Conservation (phyloP, 805 yeast species). For the Ogataea philodendri region DNA sequence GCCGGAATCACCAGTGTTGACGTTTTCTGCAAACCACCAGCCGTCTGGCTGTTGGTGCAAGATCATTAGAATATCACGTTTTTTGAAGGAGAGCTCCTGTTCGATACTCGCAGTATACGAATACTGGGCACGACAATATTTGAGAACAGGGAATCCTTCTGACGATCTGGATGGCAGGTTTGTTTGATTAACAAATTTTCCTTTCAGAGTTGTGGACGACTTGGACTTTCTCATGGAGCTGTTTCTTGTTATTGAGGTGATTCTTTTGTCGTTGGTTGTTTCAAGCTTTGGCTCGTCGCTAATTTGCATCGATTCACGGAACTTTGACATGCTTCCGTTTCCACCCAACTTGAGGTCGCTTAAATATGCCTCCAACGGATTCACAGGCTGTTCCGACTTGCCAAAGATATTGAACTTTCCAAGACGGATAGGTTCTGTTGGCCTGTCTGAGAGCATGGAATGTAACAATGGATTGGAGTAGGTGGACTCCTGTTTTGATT, state of each 20-base stretch:
- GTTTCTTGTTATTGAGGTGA: slow-evolving; percentile 5
- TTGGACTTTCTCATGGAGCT: slow-evolving; percentile 29
- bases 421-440: slow-evolving; percentile 19
- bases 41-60: slow-evolving; percentile 63
- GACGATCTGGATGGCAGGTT: slow-evolving; percentile 47
- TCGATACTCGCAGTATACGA: slow-evolving; percentile 60
- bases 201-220: slow-evolving; percentile 29
- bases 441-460: slow-evolving; percentile 21
- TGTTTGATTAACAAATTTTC: slow-evolving; percentile 18
- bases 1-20: slow-evolving; percentile 46
- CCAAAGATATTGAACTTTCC: slow-evolving; percentile 16
- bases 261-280: background rate
- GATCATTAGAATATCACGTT: slow-evolving; percentile 54
- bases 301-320: slow-evolving; percentile 35
- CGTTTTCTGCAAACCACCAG: slow-evolving; percentile 71
- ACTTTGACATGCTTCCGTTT: slow-evolving; percentile 40
- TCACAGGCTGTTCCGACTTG: slow-evolving; percentile 28
- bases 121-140: slow-evolving; percentile 53
- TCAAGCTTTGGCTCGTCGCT: slow-evolving; percentile 5
- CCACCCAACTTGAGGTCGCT: slow-evolving; percentile 43
- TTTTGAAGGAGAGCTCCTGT: slow-evolving; percentile 58
- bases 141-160: slow-evolving; percentile 53
- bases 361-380: slow-evolving; percentile 55
- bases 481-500: slow-evolving; percentile 13
- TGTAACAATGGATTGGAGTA: slow-evolving; percentile 25